phyloP scores from a whole-genome alignment of 768 basidiomycete species.

The Crucibulum laeve region DNA sequence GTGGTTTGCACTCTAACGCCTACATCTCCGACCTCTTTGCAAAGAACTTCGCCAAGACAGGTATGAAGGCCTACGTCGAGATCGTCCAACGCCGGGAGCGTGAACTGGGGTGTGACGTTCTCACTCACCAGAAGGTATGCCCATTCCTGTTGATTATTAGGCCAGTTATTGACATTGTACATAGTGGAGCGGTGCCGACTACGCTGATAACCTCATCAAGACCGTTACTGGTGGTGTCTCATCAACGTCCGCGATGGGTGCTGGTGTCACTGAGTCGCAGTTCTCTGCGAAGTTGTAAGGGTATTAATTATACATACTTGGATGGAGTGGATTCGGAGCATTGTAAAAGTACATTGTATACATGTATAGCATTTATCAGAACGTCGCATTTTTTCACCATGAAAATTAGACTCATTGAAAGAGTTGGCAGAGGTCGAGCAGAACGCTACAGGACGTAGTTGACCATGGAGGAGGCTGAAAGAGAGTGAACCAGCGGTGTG shows the following conservation, averaged over 20 bases:
- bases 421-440: no score
- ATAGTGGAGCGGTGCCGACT: slow-evolving; percentile 95
- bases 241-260: slow-evolving; percentile 99
- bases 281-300: slow-evolving; percentile 45
- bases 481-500: no score
- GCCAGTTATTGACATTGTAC: slow-evolving; percentile 11
- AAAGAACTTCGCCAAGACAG: slow-evolving; percentile 81
- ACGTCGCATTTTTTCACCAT: not conserved
- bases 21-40: slow-evolving; percentile 96
- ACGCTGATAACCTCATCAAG: slow-evolving; percentile 87
- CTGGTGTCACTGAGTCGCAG: slow-evolving; percentile 90
- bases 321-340: slow-evolving; percentile 1
- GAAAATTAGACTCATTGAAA: no score
- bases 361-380: slow-evolving; percentile 7
- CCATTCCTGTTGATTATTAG: not conserved
- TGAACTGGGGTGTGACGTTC: slow-evolving; percentile 91
- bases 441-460: no score
- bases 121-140: slow-evolving; percentile 92
- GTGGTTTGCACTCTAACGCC: slow-evolving; percentile 94
- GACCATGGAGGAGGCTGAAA: no score
- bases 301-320: slow-evolving; percentile 4
- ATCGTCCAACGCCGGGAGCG: slow-evolving; percentile 89
- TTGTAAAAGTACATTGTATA: slow-evolving; percentile 18
- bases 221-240: slow-evolving; percentile 97
- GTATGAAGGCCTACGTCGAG: slow-evolving; percentile 99